Percentiles rank a stretch among this genome's conserved stretches.
phyloP scores from a whole-genome alignment of 208 protist species.

The Acanthamoeba healyi region DNA sequence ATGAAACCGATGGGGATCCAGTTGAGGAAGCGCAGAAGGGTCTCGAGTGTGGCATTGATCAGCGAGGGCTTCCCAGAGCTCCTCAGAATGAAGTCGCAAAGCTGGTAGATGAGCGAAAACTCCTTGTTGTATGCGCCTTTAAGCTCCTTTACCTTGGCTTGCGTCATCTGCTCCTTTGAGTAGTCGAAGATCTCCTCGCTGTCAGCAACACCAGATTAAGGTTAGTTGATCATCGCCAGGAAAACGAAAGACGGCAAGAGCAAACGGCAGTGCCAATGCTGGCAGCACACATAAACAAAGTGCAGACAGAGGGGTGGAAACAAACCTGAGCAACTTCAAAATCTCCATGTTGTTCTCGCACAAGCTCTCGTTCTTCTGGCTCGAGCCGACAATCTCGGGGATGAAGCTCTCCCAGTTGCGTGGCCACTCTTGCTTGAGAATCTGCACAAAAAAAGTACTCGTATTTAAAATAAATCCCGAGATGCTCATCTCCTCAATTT shows the following conservation, averaged over 20 bases:
- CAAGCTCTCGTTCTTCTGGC: constrained; percentile 93
- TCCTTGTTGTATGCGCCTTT: constrained; percentile 96
- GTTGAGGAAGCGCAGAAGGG: constrained; percentile 92
- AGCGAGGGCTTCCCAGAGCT: constrained; percentile 86
- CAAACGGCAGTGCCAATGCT: too few species aligned
- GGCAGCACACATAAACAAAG: too few species aligned
- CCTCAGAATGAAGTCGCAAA: constrained; percentile 93
- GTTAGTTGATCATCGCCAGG: too few species aligned
- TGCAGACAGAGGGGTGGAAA: background rate
- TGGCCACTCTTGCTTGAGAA: constrained; percentile 99
- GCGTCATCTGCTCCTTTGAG: constrained; percentile 96
- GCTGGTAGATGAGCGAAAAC: constrained; percentile 96
- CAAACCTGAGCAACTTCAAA: constrained; percentile 95
- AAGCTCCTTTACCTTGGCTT: constrained; percentile 95
- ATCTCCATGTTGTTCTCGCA: constrained; percentile 99
- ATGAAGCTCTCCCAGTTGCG: constrained; percentile 98
- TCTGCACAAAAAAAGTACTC: constrained; percentile 84
- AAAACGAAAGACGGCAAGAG: constrained; percentile 23
- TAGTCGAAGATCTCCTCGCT: constrained; percentile 99
- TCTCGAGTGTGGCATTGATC: constrained; percentile 88
- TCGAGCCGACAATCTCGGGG: constrained; percentile 96
- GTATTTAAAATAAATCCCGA: background rate
- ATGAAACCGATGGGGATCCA: constrained; percentile 96
- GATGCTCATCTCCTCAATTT: too few species aligned
- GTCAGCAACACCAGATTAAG: background rate